Base-by-base conservation (phyloP, 192 early-diverging fungal genomes). In the Umbelopsis ramanniana region DNA sequence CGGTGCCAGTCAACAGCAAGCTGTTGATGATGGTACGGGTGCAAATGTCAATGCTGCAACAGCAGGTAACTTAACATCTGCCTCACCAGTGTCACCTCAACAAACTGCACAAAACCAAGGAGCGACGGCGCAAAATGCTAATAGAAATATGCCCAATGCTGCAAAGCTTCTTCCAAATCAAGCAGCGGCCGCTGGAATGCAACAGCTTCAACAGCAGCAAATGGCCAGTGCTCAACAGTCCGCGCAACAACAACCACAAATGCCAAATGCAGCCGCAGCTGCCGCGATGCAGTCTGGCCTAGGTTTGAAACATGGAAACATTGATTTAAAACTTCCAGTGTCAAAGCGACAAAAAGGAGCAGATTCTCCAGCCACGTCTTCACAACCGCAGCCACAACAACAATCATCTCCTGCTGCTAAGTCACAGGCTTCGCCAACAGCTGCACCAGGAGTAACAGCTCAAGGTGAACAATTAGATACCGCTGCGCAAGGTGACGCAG, bases 301-400 rank as follows among this genome's bases (percentile, higher is more conserved):
- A 15, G 50, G 55, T 46, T 57, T 74, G 1, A 79, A 79, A 33
- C 77, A 73, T 67, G 68, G 26, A 8, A 79, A 70, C 48, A 74
- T 79, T 23, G 77, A 79, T 55, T 24, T 79, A n/a, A 79, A 79
- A 22, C 63, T 79, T 23, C 77, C 77, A 19, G 33, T 68, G 5
- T 43, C 54, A 5, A 79, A 79, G 46, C 74, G 74, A 46, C 77
- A 74, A 45, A 60, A 70, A 6, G 54, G 63, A 11, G 46, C 66
- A 5, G 73, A 66, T 35, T 46, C 69, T 14, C 33, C 69, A 3
- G 45, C 70, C 12, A 24, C 23, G 7, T 22, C 29, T 35, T 3
- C 57, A 2, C 57, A 46, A 43, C 52, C 70, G 35, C 52, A 60
- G 45, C 43, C 19, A 40, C 38, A 47, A 19, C 43, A 66, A 38